These are phyloP conservation scores for Exophiala phaeomuriformis DNA, from an alignment of 2,329 filamentous ascomycete genomes.

Conservation along the genomic window DNA sequence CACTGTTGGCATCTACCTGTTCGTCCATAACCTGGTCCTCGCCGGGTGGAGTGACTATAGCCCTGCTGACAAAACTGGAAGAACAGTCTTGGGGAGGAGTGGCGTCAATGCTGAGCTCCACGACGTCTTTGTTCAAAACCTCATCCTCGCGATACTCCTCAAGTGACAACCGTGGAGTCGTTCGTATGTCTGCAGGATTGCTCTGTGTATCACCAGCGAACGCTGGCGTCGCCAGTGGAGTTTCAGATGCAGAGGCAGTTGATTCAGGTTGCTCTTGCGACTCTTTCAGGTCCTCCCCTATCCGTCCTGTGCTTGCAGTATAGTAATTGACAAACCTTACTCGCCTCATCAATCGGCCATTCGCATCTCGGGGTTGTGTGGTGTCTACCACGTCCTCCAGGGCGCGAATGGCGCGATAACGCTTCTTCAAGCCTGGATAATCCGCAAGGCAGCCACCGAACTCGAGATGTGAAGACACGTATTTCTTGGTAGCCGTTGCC, in stretches of 20 bases:
- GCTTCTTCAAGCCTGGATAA: constrained; percentile 58
- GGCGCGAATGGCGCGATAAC: constrained; percentile 62
- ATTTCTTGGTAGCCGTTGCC: constrained; percentile 60
- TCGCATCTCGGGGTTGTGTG: constrained; percentile 29
- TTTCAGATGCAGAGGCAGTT: constrained; percentile 1
- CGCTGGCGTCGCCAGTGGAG: not conserved
- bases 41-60: not conserved
- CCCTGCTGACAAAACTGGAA: not conserved
- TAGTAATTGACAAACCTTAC: constrained; percentile 87
- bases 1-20: too few relatives aligned
- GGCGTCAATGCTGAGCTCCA: constrained; percentile 25
- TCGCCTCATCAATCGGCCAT: constrained; percentile 34
- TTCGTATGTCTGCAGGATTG: constrained; percentile 2
- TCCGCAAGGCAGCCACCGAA: constrained; percentile 77
- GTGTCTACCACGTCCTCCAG: constrained; percentile 64
- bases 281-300: constrained; percentile 40
- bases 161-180: constrained; percentile 41
- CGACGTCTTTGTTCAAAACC: constrained; percentile 29
- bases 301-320: constrained; percentile 70
- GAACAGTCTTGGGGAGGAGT: not conserved
- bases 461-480: constrained; percentile 73
- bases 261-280: not conserved
- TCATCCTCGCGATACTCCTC: constrained; percentile 40
- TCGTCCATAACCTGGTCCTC: too few relatives aligned
- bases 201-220: constrained; percentile 8